These are phyloP conservation scores for Umbelopsis ramanniana DNA, from an alignment of 192 early-diverging fungal species.

Conservation along the genomic window DNA sequence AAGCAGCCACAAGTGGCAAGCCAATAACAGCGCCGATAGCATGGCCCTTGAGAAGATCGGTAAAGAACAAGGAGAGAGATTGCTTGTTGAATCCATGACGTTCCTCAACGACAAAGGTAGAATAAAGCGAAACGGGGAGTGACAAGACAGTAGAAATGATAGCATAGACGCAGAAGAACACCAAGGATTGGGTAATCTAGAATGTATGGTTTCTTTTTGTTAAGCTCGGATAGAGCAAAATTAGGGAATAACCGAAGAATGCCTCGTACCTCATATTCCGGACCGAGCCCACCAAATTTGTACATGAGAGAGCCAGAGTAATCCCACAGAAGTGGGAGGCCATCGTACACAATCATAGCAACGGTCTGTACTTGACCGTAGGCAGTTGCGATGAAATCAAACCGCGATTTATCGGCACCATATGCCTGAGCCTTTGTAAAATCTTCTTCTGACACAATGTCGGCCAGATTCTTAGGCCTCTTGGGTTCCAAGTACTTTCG, in stretches of 20 bases:
- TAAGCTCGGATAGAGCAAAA: neutral
- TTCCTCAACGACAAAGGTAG: conserved; percentile 95
- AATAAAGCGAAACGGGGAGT: conserved; percentile 84
- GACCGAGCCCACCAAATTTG: conserved; percentile 54
- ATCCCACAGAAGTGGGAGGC: conserved; percentile 78
- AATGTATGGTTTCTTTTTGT: neutral
- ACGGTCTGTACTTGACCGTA: conserved; percentile 72
- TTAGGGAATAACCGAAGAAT: neutral
- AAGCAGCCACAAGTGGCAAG: conserved; percentile 76
- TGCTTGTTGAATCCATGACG: conserved; percentile 97
- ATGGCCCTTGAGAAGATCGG: conserved; percentile 78
- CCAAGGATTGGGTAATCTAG: conserved; percentile 83
- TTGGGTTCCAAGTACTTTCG: conserved; percentile 65
- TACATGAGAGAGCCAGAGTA: conserved; percentile 57
- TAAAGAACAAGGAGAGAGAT: conserved; percentile 77
- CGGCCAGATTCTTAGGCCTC: conserved; percentile 71
- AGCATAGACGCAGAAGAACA: conserved; percentile 69
- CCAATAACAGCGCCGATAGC: conserved; percentile 74
- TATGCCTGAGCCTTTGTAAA: conserved; percentile 87
- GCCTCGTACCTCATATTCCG: conserved; percentile 68
- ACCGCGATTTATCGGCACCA: conserved; percentile 81
- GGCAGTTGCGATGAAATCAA: conserved; percentile 68
- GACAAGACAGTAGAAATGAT: conserved; percentile 64
- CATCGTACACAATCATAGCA: conserved; percentile 67
- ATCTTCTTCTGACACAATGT: conserved; percentile 74